Evolutionary conservation across 495 filamentous ascomycete genomes (phyloP), one percentile per base, ranked within the genome.

Genomic region (Trichocladium uniseriatum): DNA sequence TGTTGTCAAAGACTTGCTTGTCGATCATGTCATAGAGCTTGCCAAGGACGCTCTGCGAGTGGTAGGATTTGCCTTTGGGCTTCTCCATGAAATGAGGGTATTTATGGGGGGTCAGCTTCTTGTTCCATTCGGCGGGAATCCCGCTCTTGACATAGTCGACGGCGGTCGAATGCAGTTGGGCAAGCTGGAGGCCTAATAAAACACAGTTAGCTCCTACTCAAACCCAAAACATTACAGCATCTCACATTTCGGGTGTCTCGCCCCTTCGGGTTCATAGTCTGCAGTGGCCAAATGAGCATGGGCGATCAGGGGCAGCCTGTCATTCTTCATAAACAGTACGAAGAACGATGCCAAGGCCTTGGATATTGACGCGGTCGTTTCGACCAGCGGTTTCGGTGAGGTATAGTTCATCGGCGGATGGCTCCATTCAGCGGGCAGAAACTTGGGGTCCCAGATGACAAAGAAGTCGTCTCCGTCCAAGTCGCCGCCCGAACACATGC

Each of bases 21-120:
- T 68, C 57, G 6, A 76, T 73, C 53, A 66, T 68, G 57, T 96
- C 87, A 45, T 90, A 99, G 2, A 99, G 76, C 45, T 84, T 74
- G 1, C 92, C 92, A 1, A 99, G 75, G 14, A 94, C 77, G 39
- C 77, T 87, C 0, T 48, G 59, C 0, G 94, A 97, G 2, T 63
- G 66, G 52, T 94, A 92, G 0, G 71, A 71, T 37, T 67, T 67
- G 21, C 70, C 38, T 18, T 70, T 41, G 11, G 68, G 70, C 56
- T 85, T 90, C 51, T 94, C 86, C 85, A 95, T 94, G 56, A 94
- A 98, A 59, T 98, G 92, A 0, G 92, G 92, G 73, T 80, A 95
- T 40, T 61, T 65, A 2, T 48, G 65, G 0, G 83, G 79, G 9
- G 75, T 68, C 1, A 94, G 69, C 2, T 72, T 67, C 29, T 72